These are phyloP conservation scores for Ochromonas danica DNA, from an alignment of 108 stramenopile species.

Conservation along the genomic window DNA sequence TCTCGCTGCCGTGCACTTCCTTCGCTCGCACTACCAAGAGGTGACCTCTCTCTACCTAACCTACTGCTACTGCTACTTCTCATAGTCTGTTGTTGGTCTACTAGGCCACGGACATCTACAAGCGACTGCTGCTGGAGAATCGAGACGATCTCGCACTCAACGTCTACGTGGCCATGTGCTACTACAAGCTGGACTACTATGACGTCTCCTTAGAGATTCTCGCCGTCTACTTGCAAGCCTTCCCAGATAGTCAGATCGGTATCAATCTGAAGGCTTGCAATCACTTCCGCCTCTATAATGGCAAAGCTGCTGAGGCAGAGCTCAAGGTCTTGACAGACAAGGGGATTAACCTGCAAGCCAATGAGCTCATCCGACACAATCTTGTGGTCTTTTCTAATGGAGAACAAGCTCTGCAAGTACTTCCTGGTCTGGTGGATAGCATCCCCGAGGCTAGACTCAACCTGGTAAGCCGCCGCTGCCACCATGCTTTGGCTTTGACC, in stretches of 20 bases:
- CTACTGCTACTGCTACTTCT: no score
- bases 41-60: no score
- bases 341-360: slow-evolving; percentile 52
- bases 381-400: slow-evolving; percentile 70
- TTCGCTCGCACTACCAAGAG: slow-evolving; percentile 69
- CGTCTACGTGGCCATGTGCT: slow-evolving; percentile 81
- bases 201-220: slow-evolving; percentile 75
- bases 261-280: slow-evolving; percentile 81
- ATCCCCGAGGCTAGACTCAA: slow-evolving; percentile 78
- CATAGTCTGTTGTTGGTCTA: slow-evolving; percentile 36
- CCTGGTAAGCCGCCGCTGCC: slow-evolving; percentile 51
- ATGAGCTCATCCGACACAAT: slow-evolving; percentile 73
- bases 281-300: slow-evolving; percentile 74
- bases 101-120: slow-evolving; percentile 76
- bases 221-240: slow-evolving; percentile 64
- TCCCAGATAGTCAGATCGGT: slow-evolving; percentile 66
- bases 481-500: neutral
- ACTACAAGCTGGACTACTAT: slow-evolving; percentile 79
- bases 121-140: slow-evolving; percentile 66
- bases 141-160: slow-evolving; percentile 72
- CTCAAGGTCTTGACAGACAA: slow-evolving; percentile 63
- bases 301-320: slow-evolving; percentile 72
- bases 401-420: slow-evolving; percentile 64
- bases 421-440: slow-evolving; percentile 65
- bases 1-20: slow-evolving; percentile 74